Percentiles rank a stretch among this genome's conserved stretches.
Conservation (phyloP, 257 asterid genomes). For the Schizonepeta tenuifolia region DNA sequence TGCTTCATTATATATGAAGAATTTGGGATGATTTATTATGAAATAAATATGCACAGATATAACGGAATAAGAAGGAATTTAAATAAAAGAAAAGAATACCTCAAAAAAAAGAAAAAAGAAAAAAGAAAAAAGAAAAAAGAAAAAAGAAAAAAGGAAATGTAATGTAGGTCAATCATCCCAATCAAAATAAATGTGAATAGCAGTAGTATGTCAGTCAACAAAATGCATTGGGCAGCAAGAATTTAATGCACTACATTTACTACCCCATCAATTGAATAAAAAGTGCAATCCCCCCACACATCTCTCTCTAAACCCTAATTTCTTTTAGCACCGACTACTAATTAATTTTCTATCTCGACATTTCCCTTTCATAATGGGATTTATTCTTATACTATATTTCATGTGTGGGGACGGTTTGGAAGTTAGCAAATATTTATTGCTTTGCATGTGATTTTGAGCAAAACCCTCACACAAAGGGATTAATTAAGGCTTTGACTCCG, state of each 20-base stretch:
- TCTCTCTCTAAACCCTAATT: not conserved
- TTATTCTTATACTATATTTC: not conserved
- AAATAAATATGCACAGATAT: not conserved
- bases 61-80: not conserved
- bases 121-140: no score
- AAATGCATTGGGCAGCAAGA: slow-evolving; percentile 23
- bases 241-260: slow-evolving; percentile 13
- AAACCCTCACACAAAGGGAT: slow-evolving; percentile 19
- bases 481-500: slow-evolving; percentile 21
- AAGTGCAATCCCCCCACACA: slow-evolving; percentile 5
- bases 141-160: not conserved
- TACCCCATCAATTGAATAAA: not conserved
- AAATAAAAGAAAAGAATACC: not conserved
- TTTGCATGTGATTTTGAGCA: slow-evolving; percentile 28
- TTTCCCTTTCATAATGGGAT: not conserved
- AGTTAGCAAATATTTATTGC: slow-evolving; percentile 30
- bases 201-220: slow-evolving; percentile 9
- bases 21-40: not conserved
- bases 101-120: not conserved
- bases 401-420: slow-evolving; percentile 28
- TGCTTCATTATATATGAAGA: not conserved
- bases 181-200: slow-evolving; percentile 8
- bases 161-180: slow-evolving; percentile 15
- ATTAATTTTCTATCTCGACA: not conserved
- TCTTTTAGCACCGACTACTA: slow-evolving; percentile 14